Evolutionary conservation across 257 asterid species (phyloP), one percentile per base, ranked within the genome.

Genomic region (Solanum pennellii): DNA sequence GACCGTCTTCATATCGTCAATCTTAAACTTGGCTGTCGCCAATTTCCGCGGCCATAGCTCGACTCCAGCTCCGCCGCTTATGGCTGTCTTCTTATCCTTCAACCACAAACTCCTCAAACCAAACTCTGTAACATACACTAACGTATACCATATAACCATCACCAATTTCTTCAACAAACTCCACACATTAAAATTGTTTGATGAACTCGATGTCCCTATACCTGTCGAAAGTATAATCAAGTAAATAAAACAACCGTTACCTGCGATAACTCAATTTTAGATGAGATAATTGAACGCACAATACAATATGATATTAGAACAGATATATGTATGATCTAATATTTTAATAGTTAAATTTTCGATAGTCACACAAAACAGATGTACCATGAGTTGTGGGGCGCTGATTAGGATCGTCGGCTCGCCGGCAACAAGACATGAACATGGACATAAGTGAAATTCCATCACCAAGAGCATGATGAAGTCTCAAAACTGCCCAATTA

Each of bases 381-480:
- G 3, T 76, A 76, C 85, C 85, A 4, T 88, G 5, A 90, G 59
- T 0, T 25, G 88, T 74, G 52, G 95, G 95, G 45, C 11, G 35
- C 87, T 69, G 90, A 74, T 80, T 33, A 16, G 98, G 95, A 37
- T 92, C 95, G 18, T 88, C 92, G 3, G 82, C 89, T n/a, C 88
- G 91, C 88, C 98, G 87, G 77, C 95, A 94, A 87, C 92, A 83
- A 52, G 95, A 86, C 59, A 94, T 86, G 21, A 95, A 88, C 93
- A 93, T 79, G 52, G 98, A 92, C 95, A 94, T 91, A 31, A 93
- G 31, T 5, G 98, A 94, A 31, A 92, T 89, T 47, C 98, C 98
- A 86, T 95, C 98, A 23, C 98, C 98, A 2, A 95, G 93, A 73
- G 97, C 94, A 92, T 95, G 98, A 89, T 95, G 98, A 83, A 94